Conservation (phyloP, 371 early-diverging fungal species). For the Circinella umbellata region DNA sequence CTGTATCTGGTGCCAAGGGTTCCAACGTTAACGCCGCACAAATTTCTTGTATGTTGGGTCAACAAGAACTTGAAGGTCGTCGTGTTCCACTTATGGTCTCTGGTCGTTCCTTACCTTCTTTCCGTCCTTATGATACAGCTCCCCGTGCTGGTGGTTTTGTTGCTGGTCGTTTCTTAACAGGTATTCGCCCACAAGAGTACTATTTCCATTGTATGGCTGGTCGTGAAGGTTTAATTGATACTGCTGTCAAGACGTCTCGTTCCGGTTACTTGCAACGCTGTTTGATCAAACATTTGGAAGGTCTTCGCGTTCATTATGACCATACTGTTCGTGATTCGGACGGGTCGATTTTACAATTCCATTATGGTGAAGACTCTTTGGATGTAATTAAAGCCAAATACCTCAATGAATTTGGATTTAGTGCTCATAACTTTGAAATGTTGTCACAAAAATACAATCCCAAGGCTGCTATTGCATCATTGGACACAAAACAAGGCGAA, state of each 20-base stretch:
- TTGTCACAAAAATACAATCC: slow-evolving; percentile 85
- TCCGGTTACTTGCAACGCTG: slow-evolving; percentile 99
- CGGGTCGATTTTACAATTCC: slow-evolving; percentile 97
- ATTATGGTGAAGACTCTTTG: slow-evolving; percentile 99
- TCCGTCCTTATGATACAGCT: slow-evolving; percentile 86
- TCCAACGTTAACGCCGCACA: slow-evolving; percentile 98
- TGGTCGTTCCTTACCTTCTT: slow-evolving; percentile 98
- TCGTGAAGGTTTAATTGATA: slow-evolving; percentile 99
- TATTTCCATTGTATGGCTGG: slow-evolving; percentile 99
- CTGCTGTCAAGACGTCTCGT: slow-evolving; percentile 99
- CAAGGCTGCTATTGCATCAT: slow-evolving; percentile 64
- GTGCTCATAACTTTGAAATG: slow-evolving; percentile 88
- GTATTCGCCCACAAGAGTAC: slow-evolving; percentile 95
- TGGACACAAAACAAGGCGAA: slow-evolving; percentile 83
- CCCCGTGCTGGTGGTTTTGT: slow-evolving; percentile 98
- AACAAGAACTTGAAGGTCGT: slow-evolving; percentile 99
- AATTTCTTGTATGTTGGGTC: slow-evolving; percentile 98
- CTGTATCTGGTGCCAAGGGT: slow-evolving; percentile 99
- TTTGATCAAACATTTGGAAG: slow-evolving; percentile 99
- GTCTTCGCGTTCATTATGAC: slow-evolving; percentile 96
- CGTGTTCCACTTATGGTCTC: slow-evolving; percentile 99
- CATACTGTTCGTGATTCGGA: slow-evolving; percentile 95
- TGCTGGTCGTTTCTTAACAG: slow-evolving; percentile 99
- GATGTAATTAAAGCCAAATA: slow-evolving; percentile 97
- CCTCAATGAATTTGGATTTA: slow-evolving; percentile 90